These are phyloP conservation scores for Papiliotrema nemorosa DNA, from an alignment of 1,284 basidiomycete genomes.

Conservation along the genomic window DNA sequence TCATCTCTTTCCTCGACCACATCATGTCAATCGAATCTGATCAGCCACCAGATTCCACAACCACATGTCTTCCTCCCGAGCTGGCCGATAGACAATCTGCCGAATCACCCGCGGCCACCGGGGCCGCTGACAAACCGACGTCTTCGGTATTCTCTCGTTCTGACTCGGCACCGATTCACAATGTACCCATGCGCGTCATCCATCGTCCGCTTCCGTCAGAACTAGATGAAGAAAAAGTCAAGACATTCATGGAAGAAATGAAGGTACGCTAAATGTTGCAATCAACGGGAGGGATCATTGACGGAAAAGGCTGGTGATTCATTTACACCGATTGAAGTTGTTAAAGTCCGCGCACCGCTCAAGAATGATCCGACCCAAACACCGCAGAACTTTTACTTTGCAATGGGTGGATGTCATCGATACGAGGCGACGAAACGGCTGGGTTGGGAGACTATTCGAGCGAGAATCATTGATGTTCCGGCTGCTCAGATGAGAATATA, in stretches of 20 bases:
- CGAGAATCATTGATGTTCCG: conserved; percentile 49
- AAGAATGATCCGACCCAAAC: conserved; percentile 29
- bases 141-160: conserved; percentile 32
- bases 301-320: conserved; percentile 40
- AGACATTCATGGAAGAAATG: conserved; percentile 50
- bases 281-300: not conserved
- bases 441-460: conserved; percentile 41
- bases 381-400: conserved; percentile 44
- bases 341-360: conserved; percentile 42
- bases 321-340: conserved; percentile 50
- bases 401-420: conserved; percentile 51
- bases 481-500: conserved; percentile 45
- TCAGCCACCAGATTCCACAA: no score
- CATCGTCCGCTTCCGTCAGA: conserved; percentile 47
- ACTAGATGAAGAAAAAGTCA: conserved; percentile 48
- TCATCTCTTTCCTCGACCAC: no score
- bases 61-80: not conserved
- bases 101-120: not conserved
- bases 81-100: not conserved
- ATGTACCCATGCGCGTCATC: conserved; percentile 49
- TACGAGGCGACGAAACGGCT: conserved; percentile 50
- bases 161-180: conserved; percentile 30
- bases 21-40: no score
- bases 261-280: conserved; percentile 25
- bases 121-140: conserved; percentile 10